Evolutionary conservation across 2,329 filamentous ascomycete species (phyloP).

Genomic region (Microdochium paspali): DNA sequence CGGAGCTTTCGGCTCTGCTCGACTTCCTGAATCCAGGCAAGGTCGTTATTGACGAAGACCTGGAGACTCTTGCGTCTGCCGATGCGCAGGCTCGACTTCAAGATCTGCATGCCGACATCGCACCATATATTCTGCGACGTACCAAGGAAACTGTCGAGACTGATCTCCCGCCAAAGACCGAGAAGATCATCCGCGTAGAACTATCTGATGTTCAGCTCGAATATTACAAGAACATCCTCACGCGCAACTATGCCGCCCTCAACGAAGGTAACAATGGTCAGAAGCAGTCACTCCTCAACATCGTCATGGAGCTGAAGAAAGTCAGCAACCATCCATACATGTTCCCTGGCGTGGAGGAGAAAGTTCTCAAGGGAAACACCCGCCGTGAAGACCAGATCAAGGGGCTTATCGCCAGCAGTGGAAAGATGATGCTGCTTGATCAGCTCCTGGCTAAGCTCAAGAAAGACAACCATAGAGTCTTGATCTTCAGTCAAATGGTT

Average conservation of each 20-base stretch:
- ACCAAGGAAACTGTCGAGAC: slow-evolving; percentile 98
- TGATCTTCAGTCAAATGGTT: slow-evolving; percentile 99
- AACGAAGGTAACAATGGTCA: slow-evolving; percentile 85
- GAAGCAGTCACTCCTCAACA: slow-evolving; percentile 91
- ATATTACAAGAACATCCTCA: slow-evolving; percentile 98
- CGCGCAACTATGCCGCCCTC: slow-evolving; percentile 88
- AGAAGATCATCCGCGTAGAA: slow-evolving; percentile 98
- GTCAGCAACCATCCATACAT: slow-evolving; percentile 98
- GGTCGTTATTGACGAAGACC: slow-evolving; percentile 81
- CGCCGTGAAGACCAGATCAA: slow-evolving; percentile 87
- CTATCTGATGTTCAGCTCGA: slow-evolving; percentile 93
- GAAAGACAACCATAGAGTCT: slow-evolving; percentile 85
- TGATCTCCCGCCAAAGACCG: slow-evolving; percentile 90
- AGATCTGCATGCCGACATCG: slow-evolving; percentile 75
- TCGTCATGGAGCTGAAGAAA: slow-evolving; percentile 99
- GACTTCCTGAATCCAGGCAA: slow-evolving; percentile 97
- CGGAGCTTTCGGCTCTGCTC: slow-evolving; percentile 83
- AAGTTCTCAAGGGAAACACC: slow-evolving; percentile 69
- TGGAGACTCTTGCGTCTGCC: slow-evolving; percentile 68
- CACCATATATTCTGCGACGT: slow-evolving; percentile 87
- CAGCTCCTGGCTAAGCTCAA: slow-evolving; percentile 90
- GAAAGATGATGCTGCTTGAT: slow-evolving; percentile 99
- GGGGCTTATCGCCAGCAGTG: slow-evolving; percentile 89
- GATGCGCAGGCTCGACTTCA: slow-evolving; percentile 82
- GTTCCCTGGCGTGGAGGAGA: slow-evolving; percentile 89